phyloP scores from a whole-genome alignment of 306 rosid genomes.

The Cucumis cinereus region DNA sequence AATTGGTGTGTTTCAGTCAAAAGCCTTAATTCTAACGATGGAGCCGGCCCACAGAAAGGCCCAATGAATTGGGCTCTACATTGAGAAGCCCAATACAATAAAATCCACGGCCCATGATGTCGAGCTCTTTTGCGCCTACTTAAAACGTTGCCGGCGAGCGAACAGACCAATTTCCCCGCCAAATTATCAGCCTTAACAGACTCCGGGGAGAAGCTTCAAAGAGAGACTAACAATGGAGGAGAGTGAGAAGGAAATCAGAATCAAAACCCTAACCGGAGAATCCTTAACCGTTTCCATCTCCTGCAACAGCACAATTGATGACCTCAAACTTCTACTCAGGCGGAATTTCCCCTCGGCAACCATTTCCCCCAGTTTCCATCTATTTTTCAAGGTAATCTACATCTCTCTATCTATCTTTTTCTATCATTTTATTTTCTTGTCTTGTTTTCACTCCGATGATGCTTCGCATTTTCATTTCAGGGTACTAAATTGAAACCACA shows the following conservation, averaged over 20 bases:
- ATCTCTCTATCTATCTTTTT: neutral
- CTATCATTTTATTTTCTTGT: neutral
- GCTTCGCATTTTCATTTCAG: slow-evolving; percentile 25
- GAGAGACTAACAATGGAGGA: slow-evolving; percentile 19
- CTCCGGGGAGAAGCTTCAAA: neutral
- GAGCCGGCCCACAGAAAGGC: no score
- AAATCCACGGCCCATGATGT: neutral
- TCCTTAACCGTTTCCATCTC: slow-evolving; percentile 33
- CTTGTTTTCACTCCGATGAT: neutral
- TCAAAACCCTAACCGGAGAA: slow-evolving; percentile 60
- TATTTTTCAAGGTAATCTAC: slow-evolving; percentile 48
- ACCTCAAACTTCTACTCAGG: slow-evolving; percentile 57
- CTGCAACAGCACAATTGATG: slow-evolving; percentile 24
- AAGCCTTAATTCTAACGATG: no score
- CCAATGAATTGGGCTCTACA: neutral
- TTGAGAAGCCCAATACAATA: neutral
- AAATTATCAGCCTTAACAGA: neutral
- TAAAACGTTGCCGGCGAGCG: neutral
- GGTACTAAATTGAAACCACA: slow-evolving; percentile 55
- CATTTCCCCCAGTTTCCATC: slow-evolving; percentile 57
- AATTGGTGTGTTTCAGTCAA: no score
- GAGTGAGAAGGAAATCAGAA: slow-evolving; percentile 24
- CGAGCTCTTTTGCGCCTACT: neutral
- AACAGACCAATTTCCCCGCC: neutral
- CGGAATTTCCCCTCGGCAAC: slow-evolving; percentile 48